Percentiles rank a stretch among this genome's conserved stretches.
Conservation (phyloP, 306 rosid genomes). For the Cucumis hystrix region DNA sequence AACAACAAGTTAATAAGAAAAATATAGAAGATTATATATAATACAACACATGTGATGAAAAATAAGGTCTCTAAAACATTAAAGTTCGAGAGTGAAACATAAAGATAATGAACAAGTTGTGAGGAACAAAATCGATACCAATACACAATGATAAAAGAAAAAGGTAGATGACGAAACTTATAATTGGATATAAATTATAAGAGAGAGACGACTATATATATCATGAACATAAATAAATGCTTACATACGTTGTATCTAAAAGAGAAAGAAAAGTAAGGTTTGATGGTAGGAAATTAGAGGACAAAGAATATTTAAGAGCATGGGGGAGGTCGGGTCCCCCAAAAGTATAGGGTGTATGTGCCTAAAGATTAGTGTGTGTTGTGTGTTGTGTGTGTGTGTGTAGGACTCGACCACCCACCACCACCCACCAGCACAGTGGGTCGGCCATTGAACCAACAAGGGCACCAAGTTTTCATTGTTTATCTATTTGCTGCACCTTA, state of each 20-base stretch:
- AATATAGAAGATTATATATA: no score
- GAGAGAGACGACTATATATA: neutral
- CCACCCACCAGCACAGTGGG: slow-evolving; percentile 47
- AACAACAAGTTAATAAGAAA: no score
- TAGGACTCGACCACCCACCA: slow-evolving; percentile 23
- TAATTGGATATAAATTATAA: neutral
- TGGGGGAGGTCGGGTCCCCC: neutral
- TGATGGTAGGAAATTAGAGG: slow-evolving; percentile 2
- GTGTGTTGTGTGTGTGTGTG: neutral
- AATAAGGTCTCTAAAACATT: neutral
- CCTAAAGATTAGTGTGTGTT: neutral
- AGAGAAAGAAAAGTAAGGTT: neutral
- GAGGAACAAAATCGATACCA: neutral
- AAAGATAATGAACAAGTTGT: neutral
- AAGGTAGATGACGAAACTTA: neutral
- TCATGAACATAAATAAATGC: neutral
- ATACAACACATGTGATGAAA: no score
- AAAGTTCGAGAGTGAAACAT: neutral
- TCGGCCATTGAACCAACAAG: slow-evolving; percentile 21
- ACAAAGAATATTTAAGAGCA: neutral
- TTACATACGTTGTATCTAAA: slow-evolving; percentile 3
- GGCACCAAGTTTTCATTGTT: neutral
- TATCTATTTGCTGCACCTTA: neutral
- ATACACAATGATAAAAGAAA: neutral
- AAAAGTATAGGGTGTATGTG: neutral